Evolutionary conservation across 2,329 filamentous ascomycete species (phyloP), one percentile per base, ranked within the genome.

Genomic region (Phyllosticta capitalensis): DNA sequence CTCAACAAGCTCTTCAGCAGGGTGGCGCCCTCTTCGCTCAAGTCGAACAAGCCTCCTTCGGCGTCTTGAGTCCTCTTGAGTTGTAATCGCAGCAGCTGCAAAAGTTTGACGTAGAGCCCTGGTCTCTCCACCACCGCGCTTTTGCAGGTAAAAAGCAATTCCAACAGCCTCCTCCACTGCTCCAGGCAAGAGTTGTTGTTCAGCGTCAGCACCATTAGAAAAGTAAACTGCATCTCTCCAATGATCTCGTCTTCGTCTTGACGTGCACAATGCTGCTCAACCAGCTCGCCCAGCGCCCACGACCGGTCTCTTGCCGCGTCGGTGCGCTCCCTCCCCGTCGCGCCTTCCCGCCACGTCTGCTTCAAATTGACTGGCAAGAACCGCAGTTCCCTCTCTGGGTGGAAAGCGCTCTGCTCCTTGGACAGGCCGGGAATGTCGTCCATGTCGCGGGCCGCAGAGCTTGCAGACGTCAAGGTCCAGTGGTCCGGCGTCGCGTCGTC

Each of bases 151-250:
- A 86, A 72, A 7, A 85, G 71, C 22, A 87, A 69, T 1, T 72
- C 72, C 9, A 86, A 70, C 10, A 86, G 64, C 45, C 84, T 72
- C 66, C 83, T 85, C 84, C 84, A 87, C 67, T 86, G 83, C 67
- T 86, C 82, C 3, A 86, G 71, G 65, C 83, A 86, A 1, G 83
- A 85, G 67, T 81, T 85, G 67, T 86, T 87, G 74, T 84, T 84
- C 63, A 86, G 73, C 5, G 82, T 84, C 61, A 86, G 66, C 1
- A 83, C 76, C 80, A 83, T 85, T 9, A 86, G 69, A 64, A 86
- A 86, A 30, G 77, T 78, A 65, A 86, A 83, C 64, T 86, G 82
- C 58, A 86, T 65, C 65, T 86, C 84, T 17, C 82, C 84, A 14
- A 86, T 67, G 12, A 75, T 68, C 55, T 70, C 68, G 60, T 74